Base-by-base conservation (phyloP, 2,329 filamentous ascomycete species). In the Trichoderma cornu-damae region DNA sequence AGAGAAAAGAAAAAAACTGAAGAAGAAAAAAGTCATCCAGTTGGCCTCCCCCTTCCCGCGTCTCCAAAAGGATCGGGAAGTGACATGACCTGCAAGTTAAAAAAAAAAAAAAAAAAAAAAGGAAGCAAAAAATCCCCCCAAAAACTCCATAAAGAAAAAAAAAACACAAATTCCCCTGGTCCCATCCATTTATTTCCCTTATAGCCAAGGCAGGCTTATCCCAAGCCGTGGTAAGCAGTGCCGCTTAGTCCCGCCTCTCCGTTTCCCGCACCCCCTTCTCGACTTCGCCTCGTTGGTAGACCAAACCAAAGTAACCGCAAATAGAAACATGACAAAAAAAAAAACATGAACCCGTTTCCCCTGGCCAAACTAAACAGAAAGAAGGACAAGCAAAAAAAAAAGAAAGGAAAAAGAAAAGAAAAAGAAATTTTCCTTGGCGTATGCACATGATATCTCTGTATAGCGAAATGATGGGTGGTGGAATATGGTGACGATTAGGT, bases 371-470 rank as follows among this genome's bases (percentile, higher is more conserved):
- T 24, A 18, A 30, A 43, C n/a, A n/a, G n/a, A n/a, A n/a, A n/a
- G n/a, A n/a, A n/a, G n/a, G n/a, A n/a, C n/a, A n/a, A n/a, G n/a
- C n/a, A n/a, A n/a, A n/a, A n/a, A n/a, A n/a, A n/a, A n/a, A n/a
- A n/a, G n/a, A n/a, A n/a, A n/a, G n/a, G n/a, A n/a, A n/a, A n/a
- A n/a, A n/a, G n/a, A n/a, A n/a, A n/a, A n/a, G n/a, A n/a, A n/a
- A n/a, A n/a, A n/a, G n/a, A n/a, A n/a, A n/a, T n/a, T n/a, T 54
- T 37, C 35, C 42, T 55, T 37, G 22, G 42, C 51, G 54, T 57
- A 57, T 57, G 54, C 54, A 57, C 54, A 57, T 57, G 54, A 57
- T 57, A 50, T 57, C 54, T 57, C 48, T 44, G 46, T 57, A 57
- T 57, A 42, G 42, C 26, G 42, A 20, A 49, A 35, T 43, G 47